Evolutionary conservation across 2,329 filamentous ascomycete species (phyloP), one percentile per base, ranked within the genome.

Genomic region (Pestalotiopsis sp.): DNA sequence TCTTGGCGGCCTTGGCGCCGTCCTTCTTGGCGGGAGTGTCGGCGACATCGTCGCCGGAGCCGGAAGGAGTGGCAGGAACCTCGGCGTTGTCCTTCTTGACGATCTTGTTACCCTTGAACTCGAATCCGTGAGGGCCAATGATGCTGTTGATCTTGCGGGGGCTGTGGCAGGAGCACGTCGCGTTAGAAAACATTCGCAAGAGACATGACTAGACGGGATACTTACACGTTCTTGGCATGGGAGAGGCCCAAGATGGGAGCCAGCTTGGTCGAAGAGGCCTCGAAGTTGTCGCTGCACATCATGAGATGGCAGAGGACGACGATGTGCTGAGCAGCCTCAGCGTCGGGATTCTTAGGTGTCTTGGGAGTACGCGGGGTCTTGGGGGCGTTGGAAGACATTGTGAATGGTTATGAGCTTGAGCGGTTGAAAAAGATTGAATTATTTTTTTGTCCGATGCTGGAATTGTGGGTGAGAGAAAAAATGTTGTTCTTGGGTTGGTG

Each of bases 171-270:
- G 23, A 17, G 25, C 7, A n/a, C 4, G 25, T 3, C 14, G 9
- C 7, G 25, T 14, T 2, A 36, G 23, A 38, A 7, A 63, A 36
- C 3, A 36, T 13, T 39, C 17, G 27, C n/a, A 36, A 45, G 36
- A 39, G 25, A 31, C 6, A 41, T 31, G 27, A 38, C 3, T 17
- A 1, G 59, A 45, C 9, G 58, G 14, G 52, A 38, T 25, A 66
- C 67, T 62, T 64, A 69, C 68, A 64, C 65, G 23, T 67, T 69
- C 58, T 67, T 67, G 38, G 64, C 57, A 12, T 68, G 62, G 5
- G 58, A 23, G n/a, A 67, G n/a, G 13, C 58, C 58, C 17, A 67
- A 23, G 59, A 64, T 27, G 3, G 38, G 56, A 4, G 57, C 41
- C 11, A 67, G 36, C 65, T 45, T 64, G 41, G 39, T 17, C 4